These are phyloP conservation scores for Flaveria linearis DNA, from an alignment of 129 eudicot genomes.

Conservation along the genomic window DNA sequence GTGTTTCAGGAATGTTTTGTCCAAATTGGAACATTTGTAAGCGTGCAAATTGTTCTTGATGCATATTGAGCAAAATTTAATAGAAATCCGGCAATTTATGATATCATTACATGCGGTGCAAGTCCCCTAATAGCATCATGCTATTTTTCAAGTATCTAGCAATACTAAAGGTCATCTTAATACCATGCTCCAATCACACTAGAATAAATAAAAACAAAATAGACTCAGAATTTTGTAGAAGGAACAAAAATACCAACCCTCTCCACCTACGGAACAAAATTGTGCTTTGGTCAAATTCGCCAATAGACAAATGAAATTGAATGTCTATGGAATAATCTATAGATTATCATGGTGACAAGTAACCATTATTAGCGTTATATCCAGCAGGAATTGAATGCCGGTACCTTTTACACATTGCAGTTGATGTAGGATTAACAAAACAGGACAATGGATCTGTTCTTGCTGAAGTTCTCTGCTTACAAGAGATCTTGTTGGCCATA, in stretches of 20 bases:
- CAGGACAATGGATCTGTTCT: not conserved
- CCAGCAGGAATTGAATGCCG: constrained; percentile 14
- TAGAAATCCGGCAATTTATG: not conserved
- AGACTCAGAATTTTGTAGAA: not conserved
- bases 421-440: constrained; percentile 1
- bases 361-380: constrained; percentile 25
- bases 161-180: not conserved
- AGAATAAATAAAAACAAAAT: not conserved
- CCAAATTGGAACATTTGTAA: not conserved
- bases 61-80: not conserved
- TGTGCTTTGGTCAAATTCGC: constrained; percentile 17
- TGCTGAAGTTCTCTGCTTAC: constrained; percentile 12
- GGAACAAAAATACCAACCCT: not conserved
- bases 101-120: not conserved
- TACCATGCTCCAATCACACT: constrained; percentile 14
- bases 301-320: constrained; percentile 5
- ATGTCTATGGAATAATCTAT: constrained; percentile 1
- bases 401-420: constrained; percentile 10
- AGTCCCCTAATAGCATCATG: not conserved
- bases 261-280: constrained; percentile 16
- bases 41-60: not conserved
- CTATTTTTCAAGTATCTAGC: not conserved
- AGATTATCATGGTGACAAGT: constrained; percentile 18
- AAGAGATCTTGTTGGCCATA: constrained; percentile 26
- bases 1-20: not conserved